phyloP scores from a whole-genome alignment of 768 basidiomycete species.

The Kwoniella heveanensis region DNA sequence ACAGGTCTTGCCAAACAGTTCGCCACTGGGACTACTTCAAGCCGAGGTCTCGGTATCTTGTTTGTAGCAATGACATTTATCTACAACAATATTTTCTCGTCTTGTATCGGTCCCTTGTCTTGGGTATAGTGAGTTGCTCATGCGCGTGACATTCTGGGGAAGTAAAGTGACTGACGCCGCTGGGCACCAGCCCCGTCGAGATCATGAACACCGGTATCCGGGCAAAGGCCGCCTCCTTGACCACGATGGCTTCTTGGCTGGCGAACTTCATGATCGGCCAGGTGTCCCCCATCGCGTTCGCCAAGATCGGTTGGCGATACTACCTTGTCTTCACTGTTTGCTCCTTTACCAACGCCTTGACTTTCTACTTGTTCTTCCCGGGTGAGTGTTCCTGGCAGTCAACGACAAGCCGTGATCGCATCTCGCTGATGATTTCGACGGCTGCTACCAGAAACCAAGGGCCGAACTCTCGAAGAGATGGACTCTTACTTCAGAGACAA shows the following conservation, averaged over 20 bases:
- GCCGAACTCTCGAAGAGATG: slow-evolving; percentile 41
- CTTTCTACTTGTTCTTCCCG: slow-evolving; percentile 47
- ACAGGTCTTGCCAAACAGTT: slow-evolving; percentile 23
- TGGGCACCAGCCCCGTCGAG: slow-evolving; percentile 60
- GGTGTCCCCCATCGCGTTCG: slow-evolving; percentile 40
- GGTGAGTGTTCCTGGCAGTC: neutral
- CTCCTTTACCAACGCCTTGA: slow-evolving; percentile 43
- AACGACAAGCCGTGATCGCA: too few relatives aligned
- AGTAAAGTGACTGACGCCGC: neutral
- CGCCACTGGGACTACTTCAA: slow-evolving; percentile 7
- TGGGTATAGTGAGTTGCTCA: slow-evolving; percentile 39
- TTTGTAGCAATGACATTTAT: slow-evolving; percentile 56
- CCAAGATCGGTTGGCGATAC: slow-evolving; percentile 40
- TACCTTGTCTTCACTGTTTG: slow-evolving; percentile 48
- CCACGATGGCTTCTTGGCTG: slow-evolving; percentile 57
- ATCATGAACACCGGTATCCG: slow-evolving; percentile 80
- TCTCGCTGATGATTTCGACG: neutral
- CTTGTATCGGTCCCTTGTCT: slow-evolving; percentile 62
- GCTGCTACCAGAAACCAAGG: slow-evolving; percentile 2
- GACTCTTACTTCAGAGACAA: slow-evolving; percentile 30
- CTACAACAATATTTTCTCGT: slow-evolving; percentile 69
- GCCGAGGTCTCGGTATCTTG: slow-evolving; percentile 21
- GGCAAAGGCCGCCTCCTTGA: slow-evolving; percentile 76
- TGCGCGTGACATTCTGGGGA: neutral
- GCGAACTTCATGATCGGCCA: slow-evolving; percentile 48